Base-by-base conservation (phyloP, 805 yeast genomes). In the Yarrowia sp. region DNA sequence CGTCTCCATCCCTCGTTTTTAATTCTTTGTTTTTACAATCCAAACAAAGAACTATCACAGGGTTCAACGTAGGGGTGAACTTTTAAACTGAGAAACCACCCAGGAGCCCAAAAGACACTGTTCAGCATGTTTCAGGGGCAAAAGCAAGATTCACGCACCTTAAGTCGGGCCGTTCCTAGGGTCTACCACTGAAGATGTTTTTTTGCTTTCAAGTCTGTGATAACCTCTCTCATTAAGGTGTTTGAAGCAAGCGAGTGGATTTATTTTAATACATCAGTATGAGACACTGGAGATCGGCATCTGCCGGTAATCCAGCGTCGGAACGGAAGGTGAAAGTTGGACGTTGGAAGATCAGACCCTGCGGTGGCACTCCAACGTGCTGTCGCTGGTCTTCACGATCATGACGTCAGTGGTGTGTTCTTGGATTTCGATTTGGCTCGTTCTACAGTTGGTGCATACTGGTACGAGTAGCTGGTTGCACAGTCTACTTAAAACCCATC, bases 31-130 rank as follows among this genome's bases (percentile, higher is more conserved):
- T 28, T 16, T 22, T 41, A 8, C 19, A 16, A 17, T 9, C n/a
- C 17, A 28, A 10, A 44, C 51, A 44, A 44, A 28, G 51, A 28
- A 26, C 12, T 22, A 14, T 22, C n/a, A 44, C 51, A 28, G 16
- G 28, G 51, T 44, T 43, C 11, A 17, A 44, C 51, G 51, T 44
- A 44, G 51, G 51, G 51, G 51, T 44, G 48, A 43, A 24, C n/a
- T 16, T 8, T 41, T 22, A 17, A 22, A 22, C 17, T 7, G 14
- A 41, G 28, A 22, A 22, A 1, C n/a, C 8, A 12, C 36, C 36
- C 10, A 16, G n/a, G n/a, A 33, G n/a, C 6, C 44, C 26, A 9
- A 40, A 17, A 40, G 26, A 21, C 24, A 17, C 21, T 16, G n/a
- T 10, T 19, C 22, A 17, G 48, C 11, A 22, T 44, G 52, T 48